A percentile compares a stretch with the other conserved stretches of the same genome.
Conservation (phyloP, 345 rosid species). For the Alliaria petiolata region DNA sequence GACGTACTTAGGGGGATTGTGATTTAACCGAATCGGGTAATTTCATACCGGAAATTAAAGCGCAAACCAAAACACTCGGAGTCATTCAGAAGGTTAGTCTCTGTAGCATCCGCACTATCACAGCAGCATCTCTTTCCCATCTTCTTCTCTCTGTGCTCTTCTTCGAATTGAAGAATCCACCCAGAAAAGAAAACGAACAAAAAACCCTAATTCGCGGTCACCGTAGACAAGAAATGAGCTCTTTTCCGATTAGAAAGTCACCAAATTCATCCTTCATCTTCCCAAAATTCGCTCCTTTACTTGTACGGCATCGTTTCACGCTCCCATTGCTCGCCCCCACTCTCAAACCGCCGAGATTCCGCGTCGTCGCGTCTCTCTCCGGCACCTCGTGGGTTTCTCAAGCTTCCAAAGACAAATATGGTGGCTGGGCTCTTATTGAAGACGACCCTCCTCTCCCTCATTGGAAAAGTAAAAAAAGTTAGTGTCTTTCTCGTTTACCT, state of each 20-base stretch:
- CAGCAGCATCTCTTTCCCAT: slow-evolving; percentile 13
- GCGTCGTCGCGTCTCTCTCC: slow-evolving; percentile 42
- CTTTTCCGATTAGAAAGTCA: slow-evolving; percentile 21
- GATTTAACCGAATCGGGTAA: neutral
- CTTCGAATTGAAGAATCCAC: slow-evolving; percentile 11
- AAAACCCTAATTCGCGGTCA: neutral
- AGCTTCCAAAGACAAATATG: slow-evolving; percentile 34
- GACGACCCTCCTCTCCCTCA: slow-evolving; percentile 35
- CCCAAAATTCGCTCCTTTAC: slow-evolving; percentile 30
- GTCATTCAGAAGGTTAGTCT: neutral
- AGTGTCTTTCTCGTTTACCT: neutral
- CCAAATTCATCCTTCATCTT: slow-evolving; percentile 26
- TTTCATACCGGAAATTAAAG: neutral
- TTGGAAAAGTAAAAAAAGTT: slow-evolving; percentile 41
- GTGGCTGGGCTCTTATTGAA: slow-evolving; percentile 60
- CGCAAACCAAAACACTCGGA: slow-evolving; percentile 8
- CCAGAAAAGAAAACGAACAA: neutral
- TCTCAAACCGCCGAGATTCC: slow-evolving; percentile 27
- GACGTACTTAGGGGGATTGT: no score
- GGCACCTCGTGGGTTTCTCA: slow-evolving; percentile 54
- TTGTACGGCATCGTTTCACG: slow-evolving; percentile 37
- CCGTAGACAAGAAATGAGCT: slow-evolving; percentile 31
- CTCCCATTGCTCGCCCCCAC: slow-evolving; percentile 27
- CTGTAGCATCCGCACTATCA: neutral
- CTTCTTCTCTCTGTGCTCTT: neutral